Evolutionary conservation across 805 yeast species (phyloP), one percentile per base, ranked within the genome.

Genomic region (Saccharomyces paradoxus): DNA sequence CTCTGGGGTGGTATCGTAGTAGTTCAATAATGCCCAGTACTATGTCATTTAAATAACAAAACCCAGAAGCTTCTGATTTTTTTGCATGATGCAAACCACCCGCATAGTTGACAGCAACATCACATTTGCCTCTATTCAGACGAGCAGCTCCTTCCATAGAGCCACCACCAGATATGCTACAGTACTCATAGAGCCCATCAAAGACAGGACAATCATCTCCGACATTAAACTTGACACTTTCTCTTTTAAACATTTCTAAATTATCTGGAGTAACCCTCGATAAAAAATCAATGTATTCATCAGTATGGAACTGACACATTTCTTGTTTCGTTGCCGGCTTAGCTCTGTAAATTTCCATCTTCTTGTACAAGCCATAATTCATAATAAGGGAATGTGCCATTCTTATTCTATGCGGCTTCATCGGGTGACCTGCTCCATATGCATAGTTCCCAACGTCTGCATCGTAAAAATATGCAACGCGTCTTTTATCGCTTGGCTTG

Each of bases 361-460:
- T 87, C 71, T 91, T 89, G 75, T 94, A 91, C 52, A 94, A 79
- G 1, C 97, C 98, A 71, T 94, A 94, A 73, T 92, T 91, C 96
- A 94, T 92, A 60, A 94, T 88, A 65, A 94, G 78, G 46, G 96
- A 89, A 71, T 94, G 98, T 7, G 98, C 96, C 96, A 94, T 91
- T 82, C 98, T 86, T 74, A 94, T 90, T 68, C 99, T 83, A 71
- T 92, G 97, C 26, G 99, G 99, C 70, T 94, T 94, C 99, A 94
- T 94, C 46, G 97, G 97, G 71, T 94, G 99, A 29, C 97, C 97
- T 4, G 97, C 94, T 55, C 98, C 98, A 69, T 94, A 94, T 48
- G 97, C 96, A 72, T 92, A 92, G 74, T 94, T 94, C 37, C 98
- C 98, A 50, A 94, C 96, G 69, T 92, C 99, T 29, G 96, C 82